Evolutionary conservation across 2,329 filamentous ascomycete genomes (phyloP).

Genomic region (Colletotrichum sp.): DNA sequence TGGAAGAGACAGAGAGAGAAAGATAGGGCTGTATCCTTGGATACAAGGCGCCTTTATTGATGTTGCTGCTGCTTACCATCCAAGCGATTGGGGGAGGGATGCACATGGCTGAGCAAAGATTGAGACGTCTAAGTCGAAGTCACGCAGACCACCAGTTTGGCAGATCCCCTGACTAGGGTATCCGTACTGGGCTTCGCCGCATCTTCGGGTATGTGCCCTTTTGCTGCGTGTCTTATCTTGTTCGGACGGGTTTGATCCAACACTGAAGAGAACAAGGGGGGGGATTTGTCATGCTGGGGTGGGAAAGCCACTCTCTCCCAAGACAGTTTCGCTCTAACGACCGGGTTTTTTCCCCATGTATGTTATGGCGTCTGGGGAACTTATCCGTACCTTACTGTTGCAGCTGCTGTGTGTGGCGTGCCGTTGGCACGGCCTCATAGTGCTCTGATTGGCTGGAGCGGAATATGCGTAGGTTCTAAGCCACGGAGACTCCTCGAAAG

Average conservation of each 20-base stretch:
- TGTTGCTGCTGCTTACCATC: neutral
- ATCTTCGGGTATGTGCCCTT: neutral
- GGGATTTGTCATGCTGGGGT: conserved; percentile 4
- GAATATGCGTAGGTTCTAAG: neutral
- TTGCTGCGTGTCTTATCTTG: neutral
- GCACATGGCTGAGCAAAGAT: neutral
- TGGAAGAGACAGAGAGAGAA: neutral
- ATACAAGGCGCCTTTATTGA: neutral
- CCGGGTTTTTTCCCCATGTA: neutral
- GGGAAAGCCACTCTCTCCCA: neutral
- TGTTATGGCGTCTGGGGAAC: neutral
- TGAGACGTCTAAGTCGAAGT: neutral
- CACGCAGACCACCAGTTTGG: neutral
- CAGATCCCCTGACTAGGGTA: neutral
- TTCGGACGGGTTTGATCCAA: neutral
- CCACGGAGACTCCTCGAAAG: neutral
- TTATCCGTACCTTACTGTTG: neutral
- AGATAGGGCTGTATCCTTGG: neutral
- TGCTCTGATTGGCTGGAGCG: neutral
- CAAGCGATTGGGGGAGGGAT: neutral
- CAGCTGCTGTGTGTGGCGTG: neutral
- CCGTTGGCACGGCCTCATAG: neutral
- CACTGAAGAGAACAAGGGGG: neutral
- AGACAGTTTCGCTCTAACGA: neutral
- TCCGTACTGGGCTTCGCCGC: neutral